Base-by-base conservation (phyloP, 805 yeast species). In the Kurtzmaniella fragi region DNA sequence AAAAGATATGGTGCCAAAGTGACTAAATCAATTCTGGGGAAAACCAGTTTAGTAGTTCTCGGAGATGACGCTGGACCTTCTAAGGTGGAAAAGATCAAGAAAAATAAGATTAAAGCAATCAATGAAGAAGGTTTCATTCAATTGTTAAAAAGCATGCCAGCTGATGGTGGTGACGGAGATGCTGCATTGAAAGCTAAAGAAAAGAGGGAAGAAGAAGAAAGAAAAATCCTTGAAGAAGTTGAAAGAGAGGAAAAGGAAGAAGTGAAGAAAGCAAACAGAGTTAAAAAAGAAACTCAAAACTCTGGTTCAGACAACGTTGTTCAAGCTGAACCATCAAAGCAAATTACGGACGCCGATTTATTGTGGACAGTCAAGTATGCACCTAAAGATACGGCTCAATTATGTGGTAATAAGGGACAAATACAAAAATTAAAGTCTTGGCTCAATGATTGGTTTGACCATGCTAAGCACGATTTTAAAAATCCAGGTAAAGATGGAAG, bases 11-110 rank as follows among this genome's bases (percentile, higher is more conserved):
- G 99, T 12, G 99, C 96, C 3, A 81, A 81, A 50, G 95, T 91
- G 13, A 86, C 95, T 4, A 80, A 86, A 49, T 77, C 95, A 0
- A 82, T 91, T 17, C 84, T 93, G 40, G 78, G 87, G 9, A 86
- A 83, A 52, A 93, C 99, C 1, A 77, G 88, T 17, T 70, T 89
- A 34, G 95, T 91, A 2, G 97, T 93, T 1, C 70, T 93, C 25
- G 99, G 99, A 6, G 88, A 75, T 38, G 97, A 93, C 48, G 98
- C 99, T 2, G 99, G 99, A 0, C 97, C 98, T 2, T 80, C 88
- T n/a, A 93, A 93, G 60, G 78, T 93, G 32, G 77, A 78, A 50
- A 86, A 82, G 53, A 91, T 95, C 47, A 82, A 78, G 50, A 76
- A 78, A 38, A 67, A 81, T 46, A 73, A 77, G 6, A 78, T 87